Conservation (phyloP, 2,329 filamentous ascomycete species). For the Cucurbitaria berberidis region DNA sequence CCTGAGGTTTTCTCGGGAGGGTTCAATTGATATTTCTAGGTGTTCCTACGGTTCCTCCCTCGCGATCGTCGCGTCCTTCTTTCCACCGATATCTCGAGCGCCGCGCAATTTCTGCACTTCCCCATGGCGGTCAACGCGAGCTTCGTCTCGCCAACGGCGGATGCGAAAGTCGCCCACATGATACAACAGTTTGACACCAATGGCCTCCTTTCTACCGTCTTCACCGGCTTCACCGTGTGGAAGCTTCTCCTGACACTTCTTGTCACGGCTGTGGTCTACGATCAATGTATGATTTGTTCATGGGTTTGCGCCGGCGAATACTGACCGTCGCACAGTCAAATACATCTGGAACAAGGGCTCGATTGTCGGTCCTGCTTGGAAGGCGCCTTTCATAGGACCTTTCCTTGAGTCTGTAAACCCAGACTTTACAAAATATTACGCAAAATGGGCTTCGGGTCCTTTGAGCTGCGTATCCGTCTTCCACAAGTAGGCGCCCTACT, state of each 20-base stretch:
- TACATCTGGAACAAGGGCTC: slow-evolving; percentile 56
- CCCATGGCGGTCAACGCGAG: slow-evolving; percentile 47
- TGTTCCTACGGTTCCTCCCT: slow-evolving; percentile 5
- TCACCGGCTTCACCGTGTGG: slow-evolving; percentile 41
- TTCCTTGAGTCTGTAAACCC: slow-evolving; percentile 92
- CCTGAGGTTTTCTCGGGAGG: slow-evolving; percentile 12
- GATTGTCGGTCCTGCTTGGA: slow-evolving; percentile 55
- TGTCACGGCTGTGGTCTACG: slow-evolving; percentile 79
- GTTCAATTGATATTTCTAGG: slow-evolving; percentile 11
- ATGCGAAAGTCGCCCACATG: slow-evolving; percentile 44
- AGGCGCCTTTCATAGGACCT: slow-evolving; percentile 73
- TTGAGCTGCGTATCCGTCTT: slow-evolving; percentile 98
- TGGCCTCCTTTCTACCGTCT: slow-evolving; percentile 40
- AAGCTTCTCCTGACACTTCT: slow-evolving; percentile 64
- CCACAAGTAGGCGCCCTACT: slow-evolving; percentile 74
- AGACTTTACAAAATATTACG: slow-evolving; percentile 87
- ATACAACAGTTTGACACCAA: slow-evolving; percentile 38
- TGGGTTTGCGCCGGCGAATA: slow-evolving; percentile 1
- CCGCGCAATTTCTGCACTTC: slow-evolving; percentile 9
- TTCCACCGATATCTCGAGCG: background rate
- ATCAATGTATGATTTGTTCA: slow-evolving; percentile 73
- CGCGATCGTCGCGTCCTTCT: slow-evolving; percentile 11
- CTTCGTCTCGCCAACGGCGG: slow-evolving; percentile 49
- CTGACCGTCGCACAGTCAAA: slow-evolving; percentile 57
- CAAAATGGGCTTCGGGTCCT: slow-evolving; percentile 89